Evolutionary conservation across 345 rosid species (phyloP).

Genomic region (Hirschfeldia incana): DNA sequence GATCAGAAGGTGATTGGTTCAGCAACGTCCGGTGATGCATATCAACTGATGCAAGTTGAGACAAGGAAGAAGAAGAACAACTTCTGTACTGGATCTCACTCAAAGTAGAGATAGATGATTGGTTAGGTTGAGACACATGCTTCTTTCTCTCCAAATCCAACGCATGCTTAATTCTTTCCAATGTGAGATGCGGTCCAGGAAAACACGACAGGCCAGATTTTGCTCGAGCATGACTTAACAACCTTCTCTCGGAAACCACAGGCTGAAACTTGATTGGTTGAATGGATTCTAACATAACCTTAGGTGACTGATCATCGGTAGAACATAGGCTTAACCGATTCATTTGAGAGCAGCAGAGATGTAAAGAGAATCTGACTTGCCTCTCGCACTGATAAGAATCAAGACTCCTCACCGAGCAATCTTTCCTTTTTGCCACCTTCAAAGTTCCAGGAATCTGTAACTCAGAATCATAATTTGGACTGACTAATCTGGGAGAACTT

Average conservation of each 20-base stretch:
- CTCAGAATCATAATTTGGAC: conserved; percentile 34
- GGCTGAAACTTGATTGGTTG: conserved; percentile 30
- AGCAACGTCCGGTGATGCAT: conserved; percentile 27
- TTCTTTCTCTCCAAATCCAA: conserved; percentile 38
- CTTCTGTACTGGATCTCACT: conserved; percentile 33
- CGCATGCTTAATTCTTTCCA: conserved; percentile 31
- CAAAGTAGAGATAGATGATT: conserved; percentile 36
- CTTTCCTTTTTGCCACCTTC: conserved; percentile 39
- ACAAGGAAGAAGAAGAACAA: conserved; percentile 29
- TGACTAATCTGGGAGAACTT: not conserved
- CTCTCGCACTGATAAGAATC: conserved; percentile 35
- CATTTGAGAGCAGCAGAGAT: conserved; percentile 33
- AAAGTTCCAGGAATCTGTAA: conserved; percentile 48
- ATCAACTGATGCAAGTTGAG: conserved; percentile 31
- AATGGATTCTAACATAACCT: conserved; percentile 21
- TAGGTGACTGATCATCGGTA: conserved; percentile 23
- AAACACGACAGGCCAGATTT: conserved; percentile 16
- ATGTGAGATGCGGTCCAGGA: conserved; percentile 29
- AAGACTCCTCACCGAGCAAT: conserved; percentile 23
- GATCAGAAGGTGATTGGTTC: conserved; percentile 34
- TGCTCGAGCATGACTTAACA: conserved; percentile 20
- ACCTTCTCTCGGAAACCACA: conserved; percentile 26
- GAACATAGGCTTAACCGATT: conserved; percentile 34
- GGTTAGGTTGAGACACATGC: conserved; percentile 26
- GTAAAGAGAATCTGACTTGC: conserved; percentile 48